phyloP scores from a whole-genome alignment of 179 eudicot genomes.

The Beta corolliflora region DNA sequence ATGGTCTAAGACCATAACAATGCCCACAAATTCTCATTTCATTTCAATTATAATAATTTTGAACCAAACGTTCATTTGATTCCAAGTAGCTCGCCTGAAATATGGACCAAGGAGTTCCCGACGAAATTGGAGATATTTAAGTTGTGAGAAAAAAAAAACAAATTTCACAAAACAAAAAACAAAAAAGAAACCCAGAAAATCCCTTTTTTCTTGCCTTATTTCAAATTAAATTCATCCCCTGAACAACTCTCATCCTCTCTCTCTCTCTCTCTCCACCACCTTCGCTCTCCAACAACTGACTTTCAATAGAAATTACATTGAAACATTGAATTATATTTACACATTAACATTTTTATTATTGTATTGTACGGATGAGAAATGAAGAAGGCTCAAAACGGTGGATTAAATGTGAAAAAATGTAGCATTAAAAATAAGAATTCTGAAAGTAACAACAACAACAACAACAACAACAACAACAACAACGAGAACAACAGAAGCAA shows the following conservation, averaged over 20 bases:
- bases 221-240: not conserved
- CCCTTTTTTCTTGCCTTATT: not conserved
- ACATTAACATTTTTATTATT: not conserved
- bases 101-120: conserved; percentile 7
- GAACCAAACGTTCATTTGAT: not conserved
- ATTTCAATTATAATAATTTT: too few species aligned
- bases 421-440: not conserved
- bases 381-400: conserved; percentile 46
- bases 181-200: not conserved
- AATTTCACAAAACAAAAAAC: not conserved
- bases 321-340: too few species aligned
- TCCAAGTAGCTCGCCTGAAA: conserved; percentile 14
- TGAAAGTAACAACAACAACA: not conserved
- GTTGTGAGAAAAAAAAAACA: not conserved
- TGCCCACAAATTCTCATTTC: too few species aligned
- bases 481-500: not conserved
- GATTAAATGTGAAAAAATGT: conserved; percentile 24
- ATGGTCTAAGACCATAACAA: too few species aligned
- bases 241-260: not conserved
- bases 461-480: not conserved
- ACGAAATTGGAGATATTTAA: conserved; percentile 22
- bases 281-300: not conserved
- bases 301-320: not conserved
- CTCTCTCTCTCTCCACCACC: not conserved
- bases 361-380: conserved; percentile 41